A percentile compares a stretch with the other conserved stretches of the same genome.
Conservation (phyloP, 1,284 basidiomycete species). For the Rugosomyces carneus region DNA sequence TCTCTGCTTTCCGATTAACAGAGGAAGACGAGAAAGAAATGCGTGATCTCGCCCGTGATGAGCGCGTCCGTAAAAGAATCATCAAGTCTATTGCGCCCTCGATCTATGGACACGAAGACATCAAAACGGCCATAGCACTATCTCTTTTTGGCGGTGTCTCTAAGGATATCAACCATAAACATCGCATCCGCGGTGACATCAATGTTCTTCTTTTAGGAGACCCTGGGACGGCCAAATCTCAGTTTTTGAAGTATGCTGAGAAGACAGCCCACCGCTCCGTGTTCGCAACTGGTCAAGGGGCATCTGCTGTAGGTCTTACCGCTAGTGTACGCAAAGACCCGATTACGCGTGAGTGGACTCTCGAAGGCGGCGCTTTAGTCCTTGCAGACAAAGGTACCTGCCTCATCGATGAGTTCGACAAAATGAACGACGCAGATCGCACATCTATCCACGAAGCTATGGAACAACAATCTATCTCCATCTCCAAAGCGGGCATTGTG, state of each 20-base stretch:
- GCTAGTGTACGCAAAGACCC: constrained; percentile 98
- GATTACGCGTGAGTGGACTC: constrained; percentile 95
- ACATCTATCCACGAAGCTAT: constrained; percentile 99
- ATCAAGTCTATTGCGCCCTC: constrained; percentile 98
- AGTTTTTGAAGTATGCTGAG: constrained; percentile 98
- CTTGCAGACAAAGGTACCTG: constrained; percentile 99
- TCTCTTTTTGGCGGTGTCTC: constrained; percentile 91
- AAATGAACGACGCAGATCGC: constrained; percentile 98
- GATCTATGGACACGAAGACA: constrained; percentile 98
- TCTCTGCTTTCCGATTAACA: constrained; percentile 92
- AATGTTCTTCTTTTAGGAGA: constrained; percentile 95
- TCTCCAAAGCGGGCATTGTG: constrained; percentile 98
- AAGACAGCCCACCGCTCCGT: constrained; percentile 97
- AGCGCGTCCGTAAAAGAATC: constrained; percentile 93
- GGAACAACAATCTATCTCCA: constrained; percentile 99
- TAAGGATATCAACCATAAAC: constrained; percentile 96
- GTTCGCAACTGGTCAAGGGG: constrained; percentile 98
- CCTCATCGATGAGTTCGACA: constrained; percentile 99
- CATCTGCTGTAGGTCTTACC: constrained; percentile 96
- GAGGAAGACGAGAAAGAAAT: constrained; percentile 97
- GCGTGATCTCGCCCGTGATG: constrained; percentile 80
- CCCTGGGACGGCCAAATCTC: constrained; percentile 97
- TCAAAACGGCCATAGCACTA: constrained; percentile 95
- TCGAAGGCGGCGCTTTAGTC: constrained; percentile 96
- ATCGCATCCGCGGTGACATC: constrained; percentile 95